Conservation (phyloP, 2,329 filamentous ascomycete species). For the Penicillium decumbens region DNA sequence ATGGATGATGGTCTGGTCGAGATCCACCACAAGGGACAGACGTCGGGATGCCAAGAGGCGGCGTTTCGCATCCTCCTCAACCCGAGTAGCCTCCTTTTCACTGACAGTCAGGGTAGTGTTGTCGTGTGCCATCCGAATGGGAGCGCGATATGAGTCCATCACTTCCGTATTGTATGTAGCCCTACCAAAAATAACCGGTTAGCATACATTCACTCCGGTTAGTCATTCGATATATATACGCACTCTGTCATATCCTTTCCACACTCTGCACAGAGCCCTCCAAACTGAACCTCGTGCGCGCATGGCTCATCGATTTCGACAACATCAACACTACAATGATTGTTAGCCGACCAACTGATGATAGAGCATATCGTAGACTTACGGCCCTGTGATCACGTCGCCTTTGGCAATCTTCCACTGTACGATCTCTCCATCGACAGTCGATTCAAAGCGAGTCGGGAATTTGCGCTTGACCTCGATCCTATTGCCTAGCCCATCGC, state of each 20-base stretch:
- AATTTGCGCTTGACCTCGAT: constrained; percentile 64
- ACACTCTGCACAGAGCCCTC: constrained; percentile 84
- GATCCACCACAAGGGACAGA: constrained; percentile 88
- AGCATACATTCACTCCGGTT: not conserved
- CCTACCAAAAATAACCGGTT: constrained; percentile 24
- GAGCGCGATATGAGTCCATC: constrained; percentile 76
- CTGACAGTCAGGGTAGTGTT: constrained; percentile 84
- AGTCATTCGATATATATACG: constrained; percentile 33
- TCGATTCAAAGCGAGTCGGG: constrained; percentile 75
- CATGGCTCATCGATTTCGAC: constrained; percentile 87
- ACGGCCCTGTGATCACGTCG: constrained; percentile 43
- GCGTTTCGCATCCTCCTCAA: constrained; percentile 81
- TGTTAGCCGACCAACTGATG: constrained; percentile 3
- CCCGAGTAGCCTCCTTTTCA: constrained; percentile 69
- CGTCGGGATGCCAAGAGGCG: constrained; percentile 76
- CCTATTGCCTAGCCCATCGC: constrained; percentile 69
- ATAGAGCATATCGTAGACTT: constrained; percentile 20
- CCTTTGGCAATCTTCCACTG: constrained; percentile 64
- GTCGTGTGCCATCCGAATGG: constrained; percentile 92
- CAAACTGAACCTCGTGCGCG: constrained; percentile 84
- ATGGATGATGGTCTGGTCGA: constrained; percentile 98
- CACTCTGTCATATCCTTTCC: constrained; percentile 90
- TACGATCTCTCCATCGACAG: constrained; percentile 72
- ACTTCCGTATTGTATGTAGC: constrained; percentile 76
- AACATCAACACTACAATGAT: constrained; percentile 47